phyloP scores from a whole-genome alignment of 1,139 yeast genomes.

The Magnusiomyces suaveolens region DNA sequence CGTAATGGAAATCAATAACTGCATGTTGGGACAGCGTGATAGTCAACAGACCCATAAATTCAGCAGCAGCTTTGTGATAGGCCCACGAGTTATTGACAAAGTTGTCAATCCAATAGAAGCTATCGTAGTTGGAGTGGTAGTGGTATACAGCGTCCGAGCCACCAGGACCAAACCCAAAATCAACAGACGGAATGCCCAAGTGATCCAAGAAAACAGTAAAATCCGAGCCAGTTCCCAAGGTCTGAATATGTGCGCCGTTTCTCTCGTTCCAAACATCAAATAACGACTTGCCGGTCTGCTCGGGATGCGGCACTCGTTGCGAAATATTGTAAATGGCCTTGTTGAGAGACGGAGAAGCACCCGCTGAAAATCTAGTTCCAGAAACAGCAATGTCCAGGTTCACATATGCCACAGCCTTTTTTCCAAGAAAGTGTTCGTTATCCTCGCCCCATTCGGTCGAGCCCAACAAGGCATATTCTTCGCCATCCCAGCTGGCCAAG shows the following conservation, averaged over 20 bases:
- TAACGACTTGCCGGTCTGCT: constrained; percentile 33
- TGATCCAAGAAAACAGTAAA: constrained; percentile 60
- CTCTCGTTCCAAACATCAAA: constrained; percentile 48
- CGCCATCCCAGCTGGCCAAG: constrained; percentile 68
- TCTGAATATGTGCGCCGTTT: constrained; percentile 32
- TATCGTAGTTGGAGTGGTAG: constrained; percentile 62
- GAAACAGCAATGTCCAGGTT: constrained; percentile 54
- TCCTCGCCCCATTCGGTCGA: constrained; percentile 64
- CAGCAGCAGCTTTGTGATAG: constrained; percentile 46
- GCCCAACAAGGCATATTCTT: constrained; percentile 58
- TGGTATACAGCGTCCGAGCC: constrained; percentile 49
- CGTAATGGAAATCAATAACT: constrained; percentile 36
- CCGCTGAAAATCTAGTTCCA: constrained; percentile 41
- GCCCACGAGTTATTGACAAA: constrained; percentile 51
- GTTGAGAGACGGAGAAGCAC: constrained; percentile 47
- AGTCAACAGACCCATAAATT: constrained; percentile 42
- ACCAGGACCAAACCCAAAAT: constrained; percentile 41
- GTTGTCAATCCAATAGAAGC: constrained; percentile 54
- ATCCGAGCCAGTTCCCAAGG: constrained; percentile 60
- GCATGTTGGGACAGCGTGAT: constrained; percentile 42
- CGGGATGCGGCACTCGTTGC: constrained; percentile 39
- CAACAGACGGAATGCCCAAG: constrained; percentile 55
- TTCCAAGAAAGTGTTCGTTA: constrained; percentile 34
- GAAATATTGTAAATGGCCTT: constrained; percentile 36
- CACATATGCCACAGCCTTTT: constrained; percentile 48